Evolutionary conservation across 2,329 filamentous ascomycete genomes (phyloP).

Genomic region (Emmonsiellopsis sp.): DNA sequence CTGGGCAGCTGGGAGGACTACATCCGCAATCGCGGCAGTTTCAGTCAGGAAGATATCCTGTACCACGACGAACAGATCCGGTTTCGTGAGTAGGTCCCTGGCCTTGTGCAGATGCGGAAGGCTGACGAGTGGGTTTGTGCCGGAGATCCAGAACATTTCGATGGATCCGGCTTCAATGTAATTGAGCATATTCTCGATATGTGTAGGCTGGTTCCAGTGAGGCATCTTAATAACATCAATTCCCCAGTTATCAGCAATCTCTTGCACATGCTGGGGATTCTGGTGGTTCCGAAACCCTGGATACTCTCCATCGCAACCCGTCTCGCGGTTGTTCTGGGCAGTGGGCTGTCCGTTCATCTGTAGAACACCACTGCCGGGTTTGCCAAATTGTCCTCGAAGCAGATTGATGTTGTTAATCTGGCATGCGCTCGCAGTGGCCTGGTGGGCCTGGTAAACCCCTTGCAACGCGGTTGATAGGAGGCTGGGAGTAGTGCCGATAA

Average conservation of each 20-base stretch:
- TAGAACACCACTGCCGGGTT: slow-evolving; percentile 26
- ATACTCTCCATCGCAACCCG: slow-evolving; percentile 32
- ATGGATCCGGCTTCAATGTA: slow-evolving; percentile 27
- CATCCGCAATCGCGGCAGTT: slow-evolving; percentile 28
- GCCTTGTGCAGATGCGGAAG: slow-evolving; percentile 25
- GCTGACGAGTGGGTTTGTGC: slow-evolving; percentile 32
- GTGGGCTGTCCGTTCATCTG: slow-evolving; percentile 36
- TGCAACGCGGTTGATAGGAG: slow-evolving; percentile 31
- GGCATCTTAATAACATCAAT: slow-evolving; percentile 26
- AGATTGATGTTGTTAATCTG: slow-evolving; percentile 36
- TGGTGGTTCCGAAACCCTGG: slow-evolving; percentile 29
- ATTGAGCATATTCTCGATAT: slow-evolving; percentile 29
- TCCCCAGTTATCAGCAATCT: slow-evolving; percentile 30
- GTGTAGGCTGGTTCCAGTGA: slow-evolving; percentile 32
- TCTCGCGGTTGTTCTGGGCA: slow-evolving; percentile 32
- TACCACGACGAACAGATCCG: slow-evolving; percentile 25
- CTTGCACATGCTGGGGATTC: slow-evolving; percentile 28
- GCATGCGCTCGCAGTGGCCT: slow-evolving; percentile 32
- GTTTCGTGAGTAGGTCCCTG: slow-evolving; percentile 23
- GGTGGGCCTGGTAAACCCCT: slow-evolving; percentile 34
- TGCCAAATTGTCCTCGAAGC: slow-evolving; percentile 27
- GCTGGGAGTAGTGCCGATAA: slow-evolving; percentile 23
- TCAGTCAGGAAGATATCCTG: slow-evolving; percentile 33
- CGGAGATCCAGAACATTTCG: slow-evolving; percentile 31
- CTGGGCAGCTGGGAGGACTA: slow-evolving; percentile 29